Evolutionary conservation across 257 asterid genomes (phyloP).

Genomic region (Solanum habrochaites): DNA sequence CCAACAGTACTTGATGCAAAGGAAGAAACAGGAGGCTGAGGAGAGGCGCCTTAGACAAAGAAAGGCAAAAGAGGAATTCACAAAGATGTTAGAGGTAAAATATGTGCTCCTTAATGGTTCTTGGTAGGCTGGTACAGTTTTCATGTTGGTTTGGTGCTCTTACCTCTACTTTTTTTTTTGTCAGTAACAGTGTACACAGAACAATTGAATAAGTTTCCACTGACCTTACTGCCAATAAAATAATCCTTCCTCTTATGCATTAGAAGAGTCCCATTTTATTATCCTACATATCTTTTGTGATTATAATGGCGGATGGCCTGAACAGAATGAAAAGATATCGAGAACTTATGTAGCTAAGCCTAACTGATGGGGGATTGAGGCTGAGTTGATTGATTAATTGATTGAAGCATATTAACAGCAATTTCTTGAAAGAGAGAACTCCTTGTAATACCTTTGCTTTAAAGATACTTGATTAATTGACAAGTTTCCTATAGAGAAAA

Average conservation of each 20-base stretch:
- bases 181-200: not conserved
- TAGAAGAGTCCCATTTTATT: not conserved
- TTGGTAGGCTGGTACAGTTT: not conserved
- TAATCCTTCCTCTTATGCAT: not conserved
- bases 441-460: not conserved
- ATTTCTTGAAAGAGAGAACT: not conserved
- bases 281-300: not conserved
- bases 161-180: not conserved
- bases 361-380: not conserved
- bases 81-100: constrained; percentile 93
- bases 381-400: not conserved
- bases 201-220: not conserved
- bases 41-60: constrained; percentile 89
- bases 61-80: constrained; percentile 86
- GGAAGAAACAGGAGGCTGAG: constrained; percentile 93
- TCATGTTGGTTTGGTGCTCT: not conserved
- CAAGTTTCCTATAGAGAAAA: not conserved
- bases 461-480: not conserved
- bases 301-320: not conserved
- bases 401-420: not conserved
- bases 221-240: not conserved
- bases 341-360: not conserved
- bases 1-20: constrained; percentile 88
- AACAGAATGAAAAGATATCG: not conserved
- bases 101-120: not conserved